These are phyloP conservation scores for Fusarium praegraminearum DNA, from an alignment of 2,329 filamentous ascomycete genomes.

Conservation along the genomic window DNA sequence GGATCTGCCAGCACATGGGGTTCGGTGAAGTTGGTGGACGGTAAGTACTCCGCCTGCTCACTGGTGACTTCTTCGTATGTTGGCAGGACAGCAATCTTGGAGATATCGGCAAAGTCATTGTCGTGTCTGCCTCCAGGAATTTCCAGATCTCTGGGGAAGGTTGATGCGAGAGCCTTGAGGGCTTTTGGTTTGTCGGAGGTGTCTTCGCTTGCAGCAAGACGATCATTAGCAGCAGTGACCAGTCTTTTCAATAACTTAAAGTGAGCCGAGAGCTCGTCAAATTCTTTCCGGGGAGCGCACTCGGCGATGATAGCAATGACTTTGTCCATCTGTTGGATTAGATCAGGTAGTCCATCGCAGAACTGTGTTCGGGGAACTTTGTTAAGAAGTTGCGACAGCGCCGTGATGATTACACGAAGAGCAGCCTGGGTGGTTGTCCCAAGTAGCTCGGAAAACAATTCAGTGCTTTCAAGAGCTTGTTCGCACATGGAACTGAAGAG, in stretches of 20 bases:
- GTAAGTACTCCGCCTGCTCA: constrained; percentile 4
- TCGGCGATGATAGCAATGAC: not conserved
- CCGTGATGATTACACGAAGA: too few species aligned
- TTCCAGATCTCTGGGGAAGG: not conserved
- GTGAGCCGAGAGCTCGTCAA: not conserved
- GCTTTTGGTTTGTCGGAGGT: not conserved
- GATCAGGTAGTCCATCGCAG: too few species aligned
- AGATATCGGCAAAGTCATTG: constrained; percentile 31
- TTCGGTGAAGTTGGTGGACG: constrained; percentile 9
- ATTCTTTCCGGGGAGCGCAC: not conserved
- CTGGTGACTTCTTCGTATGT: constrained; percentile 10
- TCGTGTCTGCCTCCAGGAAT: constrained; percentile 28
- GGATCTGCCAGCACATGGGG: constrained; percentile 14
- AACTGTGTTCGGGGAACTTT: too few species aligned
- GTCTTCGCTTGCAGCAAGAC: not conserved
- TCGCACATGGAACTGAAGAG: too few species aligned
- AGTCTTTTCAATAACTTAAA: constrained; percentile 9
- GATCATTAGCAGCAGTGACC: not conserved
- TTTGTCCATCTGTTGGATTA: not conserved
- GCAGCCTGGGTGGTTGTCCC: too few species aligned
- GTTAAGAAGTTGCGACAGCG: too few species aligned
- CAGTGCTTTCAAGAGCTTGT: too few species aligned
- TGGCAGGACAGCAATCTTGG: constrained; percentile 32
- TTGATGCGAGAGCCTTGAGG: not conserved
- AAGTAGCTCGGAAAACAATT: too few species aligned